Conservation (phyloP, 495 filamentous ascomycete species). For the Penicillium fimorum region DNA sequence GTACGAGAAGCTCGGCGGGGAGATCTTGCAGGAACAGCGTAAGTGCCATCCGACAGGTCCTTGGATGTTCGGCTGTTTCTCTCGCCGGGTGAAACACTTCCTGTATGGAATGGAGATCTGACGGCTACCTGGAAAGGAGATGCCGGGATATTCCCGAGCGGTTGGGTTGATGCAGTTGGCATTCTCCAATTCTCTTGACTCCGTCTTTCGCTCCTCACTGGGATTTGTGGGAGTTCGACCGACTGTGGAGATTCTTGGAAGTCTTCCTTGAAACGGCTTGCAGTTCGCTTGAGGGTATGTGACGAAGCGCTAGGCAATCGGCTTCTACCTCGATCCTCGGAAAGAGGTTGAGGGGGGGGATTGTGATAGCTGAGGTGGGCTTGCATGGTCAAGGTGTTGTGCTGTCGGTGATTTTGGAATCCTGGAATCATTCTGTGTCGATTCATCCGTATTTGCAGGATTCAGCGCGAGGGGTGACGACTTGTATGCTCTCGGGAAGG, state of each 20-base stretch:
- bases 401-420: not conserved
- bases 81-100: constrained; percentile 5
- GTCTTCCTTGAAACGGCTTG: constrained; percentile 12
- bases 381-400: not conserved
- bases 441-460: constrained; percentile 16
- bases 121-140: constrained; percentile 8
- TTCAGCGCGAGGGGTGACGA: constrained; percentile 37
- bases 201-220: constrained; percentile 8
- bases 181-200: constrained; percentile 6
- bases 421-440: not conserved
- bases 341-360: not conserved
- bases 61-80: constrained; percentile 5
- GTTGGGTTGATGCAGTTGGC: not conserved
- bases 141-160: not conserved
- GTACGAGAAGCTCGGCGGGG: not conserved
- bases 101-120: constrained; percentile 9
- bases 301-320: constrained; percentile 3
- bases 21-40: constrained; percentile 3
- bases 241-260: not conserved
- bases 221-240: constrained; percentile 3
- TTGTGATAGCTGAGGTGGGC: not conserved
- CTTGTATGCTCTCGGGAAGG: constrained; percentile 26
- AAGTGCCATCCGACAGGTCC: constrained; percentile 1
- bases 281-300: not conserved
- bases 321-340: constrained; percentile 11